These are phyloP conservation scores for Chaetomidium leptoderma DNA, from an alignment of 495 filamentous ascomycete genomes.

Conservation along the genomic window DNA sequence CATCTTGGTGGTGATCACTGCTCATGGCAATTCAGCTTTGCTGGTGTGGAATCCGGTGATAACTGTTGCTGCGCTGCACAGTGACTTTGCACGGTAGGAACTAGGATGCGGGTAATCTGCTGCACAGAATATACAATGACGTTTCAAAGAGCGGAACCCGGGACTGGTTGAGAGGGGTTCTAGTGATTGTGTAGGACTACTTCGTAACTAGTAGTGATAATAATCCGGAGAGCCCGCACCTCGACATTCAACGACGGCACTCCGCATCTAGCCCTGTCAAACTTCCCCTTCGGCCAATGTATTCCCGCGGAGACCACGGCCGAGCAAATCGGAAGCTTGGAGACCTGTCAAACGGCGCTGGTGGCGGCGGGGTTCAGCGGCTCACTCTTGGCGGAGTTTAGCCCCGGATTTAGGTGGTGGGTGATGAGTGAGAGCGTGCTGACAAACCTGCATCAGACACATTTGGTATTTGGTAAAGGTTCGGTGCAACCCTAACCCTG, in stretches of 20 bases:
- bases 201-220: too few relatives aligned
- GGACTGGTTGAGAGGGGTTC: neutral
- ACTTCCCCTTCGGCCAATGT: neutral
- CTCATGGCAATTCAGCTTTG: too few relatives aligned
- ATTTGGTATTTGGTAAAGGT: too few relatives aligned
- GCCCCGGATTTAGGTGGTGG: neutral
- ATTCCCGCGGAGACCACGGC: neutral
- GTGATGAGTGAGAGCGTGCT: too few relatives aligned
- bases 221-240: neutral
- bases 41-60: too few relatives aligned
- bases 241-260: neutral
- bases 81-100: too few relatives aligned
- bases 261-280: neutral
- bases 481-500: too few relatives aligned
- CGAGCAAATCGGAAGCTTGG: neutral
- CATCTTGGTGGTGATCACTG: too few relatives aligned
- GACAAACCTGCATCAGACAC: conserved; percentile 1
- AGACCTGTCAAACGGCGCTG: neutral
- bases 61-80: too few relatives aligned
- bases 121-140: neutral
- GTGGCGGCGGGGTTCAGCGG: conserved; percentile 7
- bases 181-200: neutral
- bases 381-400: conserved; percentile 7
- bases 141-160: neutral
- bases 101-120: neutral